Percentiles rank a stretch among this genome's conserved stretches.
These are phyloP conservation scores for Rhinocladiella similis DNA, from an alignment of 2,329 filamentous ascomycete genomes.

Conservation along the genomic window DNA sequence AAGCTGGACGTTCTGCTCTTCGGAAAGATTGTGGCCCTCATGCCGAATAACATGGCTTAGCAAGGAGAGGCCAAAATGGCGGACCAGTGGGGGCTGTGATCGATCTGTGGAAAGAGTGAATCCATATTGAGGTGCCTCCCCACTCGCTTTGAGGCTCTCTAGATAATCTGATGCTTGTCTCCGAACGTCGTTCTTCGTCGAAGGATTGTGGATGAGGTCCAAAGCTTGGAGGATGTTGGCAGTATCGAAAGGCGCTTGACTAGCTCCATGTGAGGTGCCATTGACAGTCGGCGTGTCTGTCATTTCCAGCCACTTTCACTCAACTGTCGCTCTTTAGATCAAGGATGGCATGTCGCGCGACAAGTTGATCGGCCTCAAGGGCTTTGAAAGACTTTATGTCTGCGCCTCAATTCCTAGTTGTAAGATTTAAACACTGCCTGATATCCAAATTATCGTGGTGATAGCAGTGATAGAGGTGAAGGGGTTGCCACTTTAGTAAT, in stretches of 20 bases:
- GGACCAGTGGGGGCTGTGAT: conserved; percentile 74
- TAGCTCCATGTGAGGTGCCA: conserved; percentile 9
- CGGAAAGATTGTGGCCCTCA: conserved; percentile 72
- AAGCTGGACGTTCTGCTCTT: conserved; percentile 67
- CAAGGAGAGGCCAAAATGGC: conserved; percentile 90
- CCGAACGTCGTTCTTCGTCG: conserved; percentile 77
- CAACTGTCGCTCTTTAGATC: neutral
- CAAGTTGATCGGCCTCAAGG: neutral
- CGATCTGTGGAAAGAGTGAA: conserved; percentile 77
- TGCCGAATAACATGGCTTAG: conserved; percentile 88
- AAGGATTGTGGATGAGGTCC: conserved; percentile 80
- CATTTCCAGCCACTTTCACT: conserved; percentile 12
- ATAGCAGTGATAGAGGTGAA: neutral
- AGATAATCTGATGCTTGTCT: conserved; percentile 82
- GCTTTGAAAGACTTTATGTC: neutral
- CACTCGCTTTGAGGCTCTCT: conserved; percentile 77
- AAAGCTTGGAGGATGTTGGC: conserved; percentile 75
- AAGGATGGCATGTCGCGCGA: conserved; percentile 10
- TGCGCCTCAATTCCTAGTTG: too few species aligned
- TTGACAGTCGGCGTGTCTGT: conserved; percentile 6
- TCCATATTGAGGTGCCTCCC: conserved; percentile 80
- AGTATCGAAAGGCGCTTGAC: conserved; percentile 31
- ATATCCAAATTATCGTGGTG: neutral
- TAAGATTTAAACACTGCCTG: too few species aligned
- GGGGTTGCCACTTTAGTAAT: too few species aligned